phyloP scores from a whole-genome alignment of 1,284 basidiomycete genomes.

The Ceratobasidium theobromae region DNA sequence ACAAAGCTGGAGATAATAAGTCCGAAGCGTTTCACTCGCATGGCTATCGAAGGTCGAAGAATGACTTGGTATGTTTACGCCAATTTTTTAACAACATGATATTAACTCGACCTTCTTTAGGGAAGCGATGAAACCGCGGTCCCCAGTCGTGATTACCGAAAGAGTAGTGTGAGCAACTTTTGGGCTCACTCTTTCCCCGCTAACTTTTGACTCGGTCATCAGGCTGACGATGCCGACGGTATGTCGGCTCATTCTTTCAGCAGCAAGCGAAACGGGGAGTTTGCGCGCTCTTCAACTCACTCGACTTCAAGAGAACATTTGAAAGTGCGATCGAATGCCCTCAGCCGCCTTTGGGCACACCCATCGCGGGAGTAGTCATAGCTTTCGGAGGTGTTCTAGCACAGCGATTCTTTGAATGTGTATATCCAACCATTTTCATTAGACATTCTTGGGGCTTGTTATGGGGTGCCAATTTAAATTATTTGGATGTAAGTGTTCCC shows the following conservation, averaged over 20 bases:
- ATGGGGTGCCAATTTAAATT: too few species aligned
- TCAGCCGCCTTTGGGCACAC: too few species aligned
- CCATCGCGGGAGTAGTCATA: too few species aligned
- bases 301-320: neutral
- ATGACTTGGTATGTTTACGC: neutral
- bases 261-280: neutral
- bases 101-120: too few species aligned
- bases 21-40: neutral
- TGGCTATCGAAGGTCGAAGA: slow-evolving; percentile 1
- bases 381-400: too few species aligned
- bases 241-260: neutral
- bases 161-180: too few species aligned
- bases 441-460: slow-evolving; percentile 7
- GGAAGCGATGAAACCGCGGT: too few species aligned
- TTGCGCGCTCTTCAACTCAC: slow-evolving; percentile 9
- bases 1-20: neutral
- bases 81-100: too few species aligned
- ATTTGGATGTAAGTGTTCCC: too few species aligned
- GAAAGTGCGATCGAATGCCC: neutral
- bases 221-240: neutral
- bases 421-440: neutral
- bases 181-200: neutral
- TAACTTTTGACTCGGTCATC: neutral
- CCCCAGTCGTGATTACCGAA: too few species aligned
- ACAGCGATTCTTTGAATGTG: too few species aligned